Conservation (phyloP, 441 rosid species). For the Euphorbia corollata region DNA sequence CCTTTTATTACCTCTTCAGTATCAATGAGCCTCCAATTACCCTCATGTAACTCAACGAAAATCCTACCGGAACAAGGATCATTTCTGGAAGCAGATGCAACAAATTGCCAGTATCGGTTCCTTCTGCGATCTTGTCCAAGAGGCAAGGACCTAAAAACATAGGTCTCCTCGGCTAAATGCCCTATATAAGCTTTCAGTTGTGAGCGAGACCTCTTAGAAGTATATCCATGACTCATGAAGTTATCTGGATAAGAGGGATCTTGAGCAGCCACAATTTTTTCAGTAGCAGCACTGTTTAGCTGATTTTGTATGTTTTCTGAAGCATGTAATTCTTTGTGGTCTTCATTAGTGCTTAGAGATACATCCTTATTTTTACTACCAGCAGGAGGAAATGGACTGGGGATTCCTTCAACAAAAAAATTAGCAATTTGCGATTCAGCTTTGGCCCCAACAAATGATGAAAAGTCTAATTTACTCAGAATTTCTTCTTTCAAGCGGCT, state of each 20-base stretch:
- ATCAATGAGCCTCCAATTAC: conserved; percentile 83
- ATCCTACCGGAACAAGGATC: conserved; percentile 91
- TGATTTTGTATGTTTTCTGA: conserved; percentile 41
- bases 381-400: conserved; percentile 44
- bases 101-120: conserved; percentile 96
- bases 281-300: conserved; percentile 32
- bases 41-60: conserved; percentile 74
- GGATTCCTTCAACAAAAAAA: conserved; percentile 39
- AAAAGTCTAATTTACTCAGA: conserved; percentile 45
- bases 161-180: conserved; percentile 89
- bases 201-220: conserved; percentile 81
- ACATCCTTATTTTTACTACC: conserved; percentile 40
- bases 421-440: conserved; percentile 38
- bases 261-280: conserved; percentile 38
- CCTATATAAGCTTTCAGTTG: conserved; percentile 82
- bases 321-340: conserved; percentile 39
- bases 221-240: conserved; percentile 43
- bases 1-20: conserved; percentile 66
- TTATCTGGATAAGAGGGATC: conserved; percentile 54
- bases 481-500: conserved; percentile 74
- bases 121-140: conserved; percentile 97
- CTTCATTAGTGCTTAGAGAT: conserved; percentile 43
- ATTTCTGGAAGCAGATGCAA: conserved; percentile 73
- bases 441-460: conserved; percentile 39
- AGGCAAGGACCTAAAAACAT: conserved; percentile 89